These are phyloP conservation scores for Hymenoscyphus fructigenus DNA, from an alignment of 2,329 filamentous ascomycete species.

Conservation along the genomic window DNA sequence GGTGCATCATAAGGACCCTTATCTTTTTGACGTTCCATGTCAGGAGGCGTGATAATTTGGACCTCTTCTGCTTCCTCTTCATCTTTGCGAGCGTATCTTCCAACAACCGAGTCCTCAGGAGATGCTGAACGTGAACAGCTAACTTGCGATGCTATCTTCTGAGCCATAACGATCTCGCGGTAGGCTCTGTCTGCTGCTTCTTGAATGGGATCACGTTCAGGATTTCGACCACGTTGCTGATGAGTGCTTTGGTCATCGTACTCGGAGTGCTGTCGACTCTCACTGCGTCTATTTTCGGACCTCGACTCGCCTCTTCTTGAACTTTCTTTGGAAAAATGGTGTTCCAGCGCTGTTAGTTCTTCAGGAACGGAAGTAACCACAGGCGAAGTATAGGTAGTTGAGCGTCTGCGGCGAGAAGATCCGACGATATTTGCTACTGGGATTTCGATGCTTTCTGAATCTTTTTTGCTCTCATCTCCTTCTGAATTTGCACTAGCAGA, in stretches of 20 bases:
- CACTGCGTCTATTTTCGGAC: conserved; percentile 38
- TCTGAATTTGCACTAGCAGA: no score
- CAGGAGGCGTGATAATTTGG: conserved; percentile 55
- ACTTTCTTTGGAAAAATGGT: no score
- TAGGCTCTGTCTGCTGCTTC: conserved; percentile 59
- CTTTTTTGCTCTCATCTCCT: no score
- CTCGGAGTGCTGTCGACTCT: conserved; percentile 35
- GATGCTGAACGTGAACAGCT: conserved; percentile 53
- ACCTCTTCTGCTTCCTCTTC: conserved; percentile 39
- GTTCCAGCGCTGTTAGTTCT: no score
- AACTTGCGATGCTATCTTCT: conserved; percentile 52
- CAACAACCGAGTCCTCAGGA: conserved; percentile 53
- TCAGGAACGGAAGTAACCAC: no score
- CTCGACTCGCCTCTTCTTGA: conserved; percentile 23
- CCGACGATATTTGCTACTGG: no score
- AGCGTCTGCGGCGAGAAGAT: no score
- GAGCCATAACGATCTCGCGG: conserved; percentile 53
- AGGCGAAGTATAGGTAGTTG: no score
- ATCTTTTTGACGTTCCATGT: conserved; percentile 45
- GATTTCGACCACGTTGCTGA: conserved; percentile 17
- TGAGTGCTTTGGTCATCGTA: no score
- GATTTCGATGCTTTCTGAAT: no score
- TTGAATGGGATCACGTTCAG: conserved; percentile 47
- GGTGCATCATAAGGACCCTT: conserved; percentile 56
- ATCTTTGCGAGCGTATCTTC: conserved; percentile 51